These are phyloP conservation scores for Alternaria sp. DNA, from an alignment of 2,329 filamentous ascomycete species.

Conservation along the genomic window DNA sequence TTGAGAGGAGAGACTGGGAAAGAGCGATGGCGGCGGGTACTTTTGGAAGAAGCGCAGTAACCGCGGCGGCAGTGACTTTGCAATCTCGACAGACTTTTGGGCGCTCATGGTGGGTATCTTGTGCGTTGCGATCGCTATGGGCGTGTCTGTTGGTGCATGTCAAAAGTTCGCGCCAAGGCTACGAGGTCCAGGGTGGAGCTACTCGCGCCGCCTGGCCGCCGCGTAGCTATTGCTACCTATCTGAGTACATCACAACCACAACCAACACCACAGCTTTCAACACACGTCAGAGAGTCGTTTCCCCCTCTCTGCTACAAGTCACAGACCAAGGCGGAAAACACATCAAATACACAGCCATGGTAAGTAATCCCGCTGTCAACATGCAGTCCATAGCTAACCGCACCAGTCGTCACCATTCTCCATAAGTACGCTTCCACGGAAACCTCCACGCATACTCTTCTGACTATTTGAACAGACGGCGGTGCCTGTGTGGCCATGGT, in stretches of 20 bases:
- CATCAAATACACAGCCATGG: constrained; percentile 46
- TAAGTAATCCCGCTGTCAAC: constrained; percentile 37
- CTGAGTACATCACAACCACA: constrained; percentile 16
- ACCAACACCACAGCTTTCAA: constrained; percentile 9
- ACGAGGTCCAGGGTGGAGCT: constrained; percentile 14
- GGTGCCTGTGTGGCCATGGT: constrained; percentile 98
- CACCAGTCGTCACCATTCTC: constrained; percentile 86
- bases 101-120: constrained; percentile 34
- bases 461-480: constrained; percentile 67
- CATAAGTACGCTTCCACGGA: constrained; percentile 72
- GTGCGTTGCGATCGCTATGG: constrained; percentile 11
- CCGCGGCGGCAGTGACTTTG: constrained; percentile 76
- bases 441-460: constrained; percentile 10
- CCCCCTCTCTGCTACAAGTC: not conserved
- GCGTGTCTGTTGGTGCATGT: constrained; percentile 8
- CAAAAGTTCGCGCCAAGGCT: constrained; percentile 25
- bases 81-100: constrained; percentile 60
- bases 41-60: constrained; percentile 88
- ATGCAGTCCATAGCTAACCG: constrained; percentile 42
- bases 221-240: constrained; percentile 31
- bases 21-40: constrained; percentile 74
- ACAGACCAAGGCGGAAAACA: constrained; percentile 1
- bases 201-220: constrained; percentile 13
- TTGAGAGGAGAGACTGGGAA: constrained; percentile 43
- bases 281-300: not conserved